Conservation (phyloP, 2,329 filamentous ascomycete species). For the Trichoderma polysporum region DNA sequence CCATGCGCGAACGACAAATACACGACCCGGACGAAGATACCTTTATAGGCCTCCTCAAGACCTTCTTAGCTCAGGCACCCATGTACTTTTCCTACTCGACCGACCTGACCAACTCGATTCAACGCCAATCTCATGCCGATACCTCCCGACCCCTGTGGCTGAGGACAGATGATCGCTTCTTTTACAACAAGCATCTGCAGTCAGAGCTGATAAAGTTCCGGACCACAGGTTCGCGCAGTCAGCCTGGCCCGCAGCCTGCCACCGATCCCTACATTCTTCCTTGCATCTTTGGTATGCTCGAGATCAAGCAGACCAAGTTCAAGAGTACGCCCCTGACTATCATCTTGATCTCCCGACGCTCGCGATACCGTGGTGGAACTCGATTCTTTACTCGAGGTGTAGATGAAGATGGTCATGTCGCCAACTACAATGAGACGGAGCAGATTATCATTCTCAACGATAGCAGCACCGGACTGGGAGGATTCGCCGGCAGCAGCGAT, state of each 20-base stretch:
- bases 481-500: slow-evolving; percentile 74
- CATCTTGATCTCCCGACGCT: slow-evolving; percentile 83
- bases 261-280: slow-evolving; percentile 92
- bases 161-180: slow-evolving; percentile 93
- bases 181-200: slow-evolving; percentile 95
- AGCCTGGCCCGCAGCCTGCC: slow-evolving; percentile 68
- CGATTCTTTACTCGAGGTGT: slow-evolving; percentile 93
- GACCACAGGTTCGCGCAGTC: slow-evolving; percentile 58
- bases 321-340: slow-evolving; percentile 84
- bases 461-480: slow-evolving; percentile 67
- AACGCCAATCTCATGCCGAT: slow-evolving; percentile 81
- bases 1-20: slow-evolving; percentile 86
- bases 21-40: slow-evolving; percentile 93
- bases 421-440: slow-evolving; percentile 98
- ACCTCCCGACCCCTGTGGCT: slow-evolving; percentile 77
- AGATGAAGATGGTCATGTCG: slow-evolving; percentile 91
- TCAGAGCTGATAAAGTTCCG: slow-evolving; percentile 90
- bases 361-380: slow-evolving; percentile 83
- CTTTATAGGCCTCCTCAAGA: slow-evolving; percentile 80
- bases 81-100: slow-evolving; percentile 99
- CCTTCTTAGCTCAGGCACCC: slow-evolving; percentile 76
- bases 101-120: slow-evolving; percentile 95
- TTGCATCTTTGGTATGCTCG: slow-evolving; percentile 93
- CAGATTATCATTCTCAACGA: slow-evolving; percentile 91
- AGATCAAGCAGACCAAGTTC: slow-evolving; percentile 82